A percentile compares a stretch with the other conserved stretches of the same genome.
Conservation (phyloP, 1,139 yeast species). For the Saccharomyces hybrid region DNA sequence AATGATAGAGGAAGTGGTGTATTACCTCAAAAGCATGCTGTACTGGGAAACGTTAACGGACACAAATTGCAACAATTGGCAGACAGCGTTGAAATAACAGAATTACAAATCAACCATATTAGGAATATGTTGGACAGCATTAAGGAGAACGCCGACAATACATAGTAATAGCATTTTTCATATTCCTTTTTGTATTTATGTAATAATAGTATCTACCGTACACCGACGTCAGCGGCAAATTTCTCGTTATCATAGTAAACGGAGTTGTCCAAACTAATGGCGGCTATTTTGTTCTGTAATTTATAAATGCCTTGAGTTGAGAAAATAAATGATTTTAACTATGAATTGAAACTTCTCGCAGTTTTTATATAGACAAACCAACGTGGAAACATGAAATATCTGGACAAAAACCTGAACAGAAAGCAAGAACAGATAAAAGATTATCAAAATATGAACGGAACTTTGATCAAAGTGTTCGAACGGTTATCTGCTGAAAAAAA, state of each 20-base stretch:
- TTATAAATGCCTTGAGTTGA: neutral
- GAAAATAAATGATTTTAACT: too few species aligned
- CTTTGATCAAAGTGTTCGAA: neutral
- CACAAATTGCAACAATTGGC: conserved; percentile 41
- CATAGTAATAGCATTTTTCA: neutral
- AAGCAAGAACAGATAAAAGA: neutral
- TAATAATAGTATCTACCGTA: neutral
- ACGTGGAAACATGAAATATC: neutral
- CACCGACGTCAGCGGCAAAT: neutral
- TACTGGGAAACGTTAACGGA: conserved; percentile 10
- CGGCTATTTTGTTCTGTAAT: neutral
- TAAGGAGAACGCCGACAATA: neutral
- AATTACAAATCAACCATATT: conserved; percentile 40
- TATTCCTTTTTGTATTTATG: neutral
- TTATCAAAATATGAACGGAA: neutral
- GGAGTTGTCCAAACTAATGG: neutral
- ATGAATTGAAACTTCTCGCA: too few species aligned
- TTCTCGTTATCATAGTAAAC: neutral
- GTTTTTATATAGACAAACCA: too few species aligned
- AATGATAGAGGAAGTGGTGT: conserved; percentile 42
- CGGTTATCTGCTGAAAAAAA: neutral
- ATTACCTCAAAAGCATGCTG: conserved; percentile 1
- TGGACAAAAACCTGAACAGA: neutral
- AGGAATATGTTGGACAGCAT: conserved; percentile 19
- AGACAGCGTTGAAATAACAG: conserved; percentile 51